Evolutionary conservation across 257 asterid genomes (phyloP).

Genomic region (Penstemon eatonii): DNA sequence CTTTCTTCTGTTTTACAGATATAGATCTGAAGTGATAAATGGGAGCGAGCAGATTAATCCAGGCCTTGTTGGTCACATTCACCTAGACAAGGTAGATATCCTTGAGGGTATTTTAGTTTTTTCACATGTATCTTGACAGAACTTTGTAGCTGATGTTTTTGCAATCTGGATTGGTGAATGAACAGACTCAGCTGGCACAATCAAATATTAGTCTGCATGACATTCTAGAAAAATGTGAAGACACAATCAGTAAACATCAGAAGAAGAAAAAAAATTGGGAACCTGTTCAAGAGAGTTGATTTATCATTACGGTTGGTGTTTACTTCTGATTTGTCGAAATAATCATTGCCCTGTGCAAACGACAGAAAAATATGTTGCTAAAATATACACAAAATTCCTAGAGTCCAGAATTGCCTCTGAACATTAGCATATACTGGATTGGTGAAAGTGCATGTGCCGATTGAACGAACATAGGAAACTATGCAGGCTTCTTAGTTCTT

Average conservation of each 20-base stretch:
- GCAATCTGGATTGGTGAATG: slow-evolving; percentile 29
- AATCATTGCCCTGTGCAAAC: slow-evolving; percentile 13
- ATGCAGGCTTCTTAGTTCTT: no score
- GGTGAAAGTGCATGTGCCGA: no score
- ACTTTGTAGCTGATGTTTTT: slow-evolving; percentile 23
- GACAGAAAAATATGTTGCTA: not conserved
- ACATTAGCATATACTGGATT: no score
- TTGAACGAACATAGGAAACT: no score
- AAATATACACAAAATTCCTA: no score
- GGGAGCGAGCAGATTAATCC: slow-evolving; percentile 46
- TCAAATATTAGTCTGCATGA: slow-evolving; percentile 51
- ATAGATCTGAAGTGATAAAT: slow-evolving; percentile 38
- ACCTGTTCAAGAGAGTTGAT: slow-evolving; percentile 56
- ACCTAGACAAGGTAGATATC: slow-evolving; percentile 69
- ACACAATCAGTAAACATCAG: slow-evolving; percentile 43
- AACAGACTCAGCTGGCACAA: slow-evolving; percentile 57
- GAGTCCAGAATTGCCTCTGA: no score
- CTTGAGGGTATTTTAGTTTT: slow-evolving; percentile 23
- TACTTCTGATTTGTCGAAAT: not conserved
- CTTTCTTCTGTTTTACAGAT: slow-evolving; percentile 51
- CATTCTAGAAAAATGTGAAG: slow-evolving; percentile 71
- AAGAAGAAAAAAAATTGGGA: slow-evolving; percentile 71
- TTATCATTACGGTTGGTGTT: slow-evolving; percentile 63
- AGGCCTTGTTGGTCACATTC: slow-evolving; percentile 90
- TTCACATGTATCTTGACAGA: slow-evolving; percentile 27